Evolutionary conservation across 306 rosid species (phyloP), one percentile per base, ranked within the genome.

Genomic region (Fragaria iinumae): DNA sequence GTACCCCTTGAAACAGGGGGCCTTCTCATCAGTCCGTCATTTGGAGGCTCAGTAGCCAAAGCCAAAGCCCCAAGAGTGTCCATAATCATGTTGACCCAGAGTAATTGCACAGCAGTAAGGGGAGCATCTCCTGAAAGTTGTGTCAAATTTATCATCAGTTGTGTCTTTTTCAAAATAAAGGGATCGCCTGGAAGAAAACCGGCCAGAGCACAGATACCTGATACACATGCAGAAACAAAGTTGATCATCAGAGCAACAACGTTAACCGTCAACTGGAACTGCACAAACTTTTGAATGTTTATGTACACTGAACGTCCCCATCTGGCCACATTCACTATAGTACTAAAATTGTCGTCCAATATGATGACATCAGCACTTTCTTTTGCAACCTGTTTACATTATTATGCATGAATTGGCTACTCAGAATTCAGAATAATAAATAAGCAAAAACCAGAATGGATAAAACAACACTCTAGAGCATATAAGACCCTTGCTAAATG

Each of bases 81-180:
- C 99, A 95, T 95, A 71, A 95, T 95, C 93, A 95, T 87, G 89
- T 95, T 95, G 36, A 92, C 99, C 99, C 99, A 95, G 57, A 95
- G 97, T 86, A 95, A 69, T 77, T 95, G 99, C 65, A 95, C 99
- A 45, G 96, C 97, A 20, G 99, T 95, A 76, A 95, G 91, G 48
- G 99, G 99, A 77, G 97, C 93, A 81, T 97, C 90, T 69, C 99
- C 99, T 95, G 88, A 83, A 85, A 81, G 77, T 43, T 27, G 76
- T 5, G 57, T 18, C 60, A 60, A 70, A 82, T 79, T 53, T 5
- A 20, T 77, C 49, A 75, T 59, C 2, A 4, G 27, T 74, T 38
- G 20, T 50, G n/a, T 50, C 69, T 76, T 75, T 36, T 72, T 69
- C 41, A 27, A 81, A 77, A 73, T 27, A 69, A 64, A 79, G 57